phyloP scores from a whole-genome alignment of 352 stramenopile species.

The Globisporangium cylindrosporum region DNA sequence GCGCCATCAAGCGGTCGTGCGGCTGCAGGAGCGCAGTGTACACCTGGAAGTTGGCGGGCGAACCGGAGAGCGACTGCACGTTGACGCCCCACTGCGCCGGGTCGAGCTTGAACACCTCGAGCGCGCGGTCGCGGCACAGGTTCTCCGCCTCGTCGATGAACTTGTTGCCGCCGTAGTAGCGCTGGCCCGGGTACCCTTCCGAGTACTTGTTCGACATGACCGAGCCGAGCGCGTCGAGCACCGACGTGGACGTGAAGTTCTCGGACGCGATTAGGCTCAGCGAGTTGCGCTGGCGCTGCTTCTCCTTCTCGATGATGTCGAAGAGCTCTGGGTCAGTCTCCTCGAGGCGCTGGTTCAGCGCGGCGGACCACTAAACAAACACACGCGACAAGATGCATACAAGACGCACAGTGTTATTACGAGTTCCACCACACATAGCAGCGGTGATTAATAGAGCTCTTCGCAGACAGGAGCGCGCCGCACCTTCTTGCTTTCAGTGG shows the following conservation, averaged over 20 bases:
- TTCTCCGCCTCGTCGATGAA: slow-evolving; percentile 99
- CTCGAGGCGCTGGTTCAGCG: slow-evolving; percentile 87
- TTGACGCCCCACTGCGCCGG: slow-evolving; percentile 95
- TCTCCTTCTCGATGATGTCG: slow-evolving; percentile 97
- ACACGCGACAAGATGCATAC: neutral
- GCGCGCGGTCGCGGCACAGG: slow-evolving; percentile 95
- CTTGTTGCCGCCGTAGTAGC: slow-evolving; percentile 99
- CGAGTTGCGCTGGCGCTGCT: slow-evolving; percentile 96
- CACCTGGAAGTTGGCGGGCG: slow-evolving; percentile 99
- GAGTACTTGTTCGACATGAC: slow-evolving; percentile 99
- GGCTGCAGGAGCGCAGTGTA: slow-evolving; percentile 98
- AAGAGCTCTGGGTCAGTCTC: slow-evolving; percentile 92
- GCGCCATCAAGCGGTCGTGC: slow-evolving; percentile 98
- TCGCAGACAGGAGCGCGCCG: neutral
- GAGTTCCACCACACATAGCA: neutral
- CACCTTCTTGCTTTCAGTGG: slow-evolving; percentile 53
- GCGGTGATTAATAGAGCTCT: neutral
- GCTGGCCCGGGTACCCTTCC: slow-evolving; percentile 95
- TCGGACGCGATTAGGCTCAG: slow-evolving; percentile 99
- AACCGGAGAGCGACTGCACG: slow-evolving; percentile 97
- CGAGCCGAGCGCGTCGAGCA: slow-evolving; percentile 97
- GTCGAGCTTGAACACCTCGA: slow-evolving; percentile 97
- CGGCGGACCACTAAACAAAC: slow-evolving; percentile 44
- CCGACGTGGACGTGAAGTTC: slow-evolving; percentile 98
- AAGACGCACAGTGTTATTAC: neutral